Evolutionary conservation across 805 yeast genomes (phyloP).

Genomic region (Pichia heedii): DNA sequence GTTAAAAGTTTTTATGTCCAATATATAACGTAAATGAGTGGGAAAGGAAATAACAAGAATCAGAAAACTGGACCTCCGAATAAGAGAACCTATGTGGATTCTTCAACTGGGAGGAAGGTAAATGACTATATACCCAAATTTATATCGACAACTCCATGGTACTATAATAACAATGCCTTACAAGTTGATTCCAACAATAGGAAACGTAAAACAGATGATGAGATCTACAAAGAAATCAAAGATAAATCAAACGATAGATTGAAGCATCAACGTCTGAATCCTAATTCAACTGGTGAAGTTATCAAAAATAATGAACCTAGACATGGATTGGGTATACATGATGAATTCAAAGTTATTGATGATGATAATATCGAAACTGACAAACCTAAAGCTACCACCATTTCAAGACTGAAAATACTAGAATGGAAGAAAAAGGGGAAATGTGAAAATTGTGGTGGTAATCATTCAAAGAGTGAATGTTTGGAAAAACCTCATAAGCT

Average conservation of each 20-base stretch:
- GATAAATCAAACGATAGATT: conserved; percentile 34
- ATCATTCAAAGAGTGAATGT: conserved; percentile 46
- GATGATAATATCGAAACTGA: conserved; percentile 8
- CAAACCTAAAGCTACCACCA: conserved; percentile 3
- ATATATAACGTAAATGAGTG: conserved; percentile 2
- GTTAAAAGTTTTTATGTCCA: no score
- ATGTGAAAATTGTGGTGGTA: conserved; percentile 54
- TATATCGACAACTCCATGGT: conserved; percentile 35
- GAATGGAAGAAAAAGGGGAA: conserved; percentile 24
- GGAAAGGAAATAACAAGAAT: not conserved
- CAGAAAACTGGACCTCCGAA: conserved; percentile 2
- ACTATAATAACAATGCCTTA: conserved; percentile 22
- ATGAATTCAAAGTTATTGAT: conserved; percentile 27
- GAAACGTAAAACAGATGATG: conserved; percentile 21
- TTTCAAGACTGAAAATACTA: conserved; percentile 3
- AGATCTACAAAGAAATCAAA: conserved; percentile 11
- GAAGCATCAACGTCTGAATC: conserved; percentile 47
- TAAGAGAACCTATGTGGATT: conserved; percentile 12
- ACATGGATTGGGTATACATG: conserved; percentile 49
- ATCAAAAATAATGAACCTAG: conserved; percentile 41
- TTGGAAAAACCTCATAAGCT: conserved; percentile 46
- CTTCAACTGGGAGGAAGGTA: conserved; percentile 18
- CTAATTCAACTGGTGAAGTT: conserved; percentile 27
- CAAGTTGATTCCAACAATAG: conserved; percentile 21
- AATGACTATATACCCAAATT: conserved; percentile 33